Conservation (phyloP, 164 flowering plant genomes). For the Taxillus chinensis region DNA sequence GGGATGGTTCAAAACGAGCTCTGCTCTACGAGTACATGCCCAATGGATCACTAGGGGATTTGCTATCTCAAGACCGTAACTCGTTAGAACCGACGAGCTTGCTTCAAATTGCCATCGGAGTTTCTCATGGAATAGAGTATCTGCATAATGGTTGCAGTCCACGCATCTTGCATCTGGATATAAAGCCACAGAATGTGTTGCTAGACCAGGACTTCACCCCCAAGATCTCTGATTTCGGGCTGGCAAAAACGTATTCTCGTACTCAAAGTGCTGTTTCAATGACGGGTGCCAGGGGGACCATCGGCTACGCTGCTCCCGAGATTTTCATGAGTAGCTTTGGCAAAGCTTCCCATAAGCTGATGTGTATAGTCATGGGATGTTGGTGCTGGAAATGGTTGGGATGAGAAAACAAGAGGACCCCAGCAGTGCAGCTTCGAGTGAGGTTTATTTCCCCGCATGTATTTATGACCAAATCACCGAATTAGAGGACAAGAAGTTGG, state of each 20-base stretch:
- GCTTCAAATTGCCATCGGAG: slow-evolving; percentile 11
- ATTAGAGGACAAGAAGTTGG: slow-evolving; percentile 2
- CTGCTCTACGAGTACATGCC: slow-evolving; percentile 16
- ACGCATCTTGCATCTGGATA: slow-evolving; percentile 17
- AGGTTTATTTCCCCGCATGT: slow-evolving; percentile 8
- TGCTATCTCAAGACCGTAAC: slow-evolving; percentile 1
- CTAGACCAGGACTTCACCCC: slow-evolving; percentile 15
- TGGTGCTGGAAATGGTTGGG: slow-evolving; percentile 16
- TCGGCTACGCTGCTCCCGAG: slow-evolving; percentile 19
- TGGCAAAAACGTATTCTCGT: slow-evolving; percentile 12
- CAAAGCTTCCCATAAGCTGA: slow-evolving; percentile 2
- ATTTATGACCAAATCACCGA: slow-evolving; percentile 8
- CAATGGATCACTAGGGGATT: slow-evolving; percentile 16
- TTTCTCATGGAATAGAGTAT: slow-evolving; percentile 16
- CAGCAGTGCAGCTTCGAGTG: not conserved
- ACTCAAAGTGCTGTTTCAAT: slow-evolving; percentile 4
- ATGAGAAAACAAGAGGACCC: not conserved
- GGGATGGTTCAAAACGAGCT: slow-evolving; percentile 7
- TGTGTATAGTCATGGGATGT: slow-evolving; percentile 17
- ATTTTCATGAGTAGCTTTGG: slow-evolving; percentile 11
- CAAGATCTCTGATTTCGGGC: slow-evolving; percentile 22
- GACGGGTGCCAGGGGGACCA: slow-evolving; percentile 10
- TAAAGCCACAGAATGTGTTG: slow-evolving; percentile 20
- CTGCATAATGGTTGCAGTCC: slow-evolving; percentile 13
- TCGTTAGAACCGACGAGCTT: slow-evolving; percentile 8